These are phyloP conservation scores for Colletotrichum tamarilloi DNA, from an alignment of 2,329 filamentous ascomycete species.

Conservation along the genomic window DNA sequence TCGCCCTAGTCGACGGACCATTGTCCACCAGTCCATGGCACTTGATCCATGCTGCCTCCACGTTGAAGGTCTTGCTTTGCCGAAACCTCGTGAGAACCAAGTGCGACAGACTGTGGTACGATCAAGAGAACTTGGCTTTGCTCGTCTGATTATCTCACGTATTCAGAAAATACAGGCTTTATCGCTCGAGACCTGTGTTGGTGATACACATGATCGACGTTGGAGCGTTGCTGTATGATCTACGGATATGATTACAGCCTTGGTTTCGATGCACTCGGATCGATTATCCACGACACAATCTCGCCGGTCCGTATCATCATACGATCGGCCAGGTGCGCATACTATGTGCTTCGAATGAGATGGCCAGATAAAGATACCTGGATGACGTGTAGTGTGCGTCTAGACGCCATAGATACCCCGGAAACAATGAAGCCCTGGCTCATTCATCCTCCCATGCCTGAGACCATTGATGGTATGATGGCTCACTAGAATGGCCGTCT, in stretches of 20 bases:
- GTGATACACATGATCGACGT: background rate
- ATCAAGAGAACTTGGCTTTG: background rate
- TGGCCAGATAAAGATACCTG: background rate
- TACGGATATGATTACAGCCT: background rate
- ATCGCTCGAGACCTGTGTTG: background rate
- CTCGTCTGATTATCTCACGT: background rate
- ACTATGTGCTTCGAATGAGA: background rate
- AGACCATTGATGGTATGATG: constrained; percentile 24
- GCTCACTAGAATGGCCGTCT: background rate
- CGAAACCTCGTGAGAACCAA: background rate
- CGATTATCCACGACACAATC: background rate
- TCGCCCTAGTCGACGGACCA: background rate
- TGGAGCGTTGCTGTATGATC: background rate
- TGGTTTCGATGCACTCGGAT: background rate
- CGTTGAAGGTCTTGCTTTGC: background rate
- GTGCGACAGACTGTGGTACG: background rate
- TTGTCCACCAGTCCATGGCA: background rate
- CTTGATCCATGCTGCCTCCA: background rate
- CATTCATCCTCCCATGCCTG: constrained; percentile 23
- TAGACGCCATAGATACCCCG: background rate
- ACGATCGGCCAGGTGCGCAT: background rate
- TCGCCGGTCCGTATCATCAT: background rate
- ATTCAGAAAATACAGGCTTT: background rate
- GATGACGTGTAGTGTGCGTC: background rate
- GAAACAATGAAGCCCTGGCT: background rate